phyloP scores from a whole-genome alignment of 257 asterid species.

The Asclepias syriaca region DNA sequence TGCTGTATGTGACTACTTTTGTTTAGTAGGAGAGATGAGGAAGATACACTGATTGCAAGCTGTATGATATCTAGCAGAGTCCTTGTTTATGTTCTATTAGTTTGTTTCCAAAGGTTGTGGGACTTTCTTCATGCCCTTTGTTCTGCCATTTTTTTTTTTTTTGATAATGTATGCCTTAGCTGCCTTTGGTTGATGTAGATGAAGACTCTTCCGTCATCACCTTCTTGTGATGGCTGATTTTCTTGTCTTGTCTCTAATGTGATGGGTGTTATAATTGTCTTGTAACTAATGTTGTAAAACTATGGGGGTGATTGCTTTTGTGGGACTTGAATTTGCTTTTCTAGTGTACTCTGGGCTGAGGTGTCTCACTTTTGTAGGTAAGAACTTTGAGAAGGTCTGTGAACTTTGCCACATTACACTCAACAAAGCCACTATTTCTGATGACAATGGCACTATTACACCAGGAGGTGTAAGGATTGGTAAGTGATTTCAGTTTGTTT shows the following conservation, averaged over 20 bases:
- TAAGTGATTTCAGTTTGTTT: conserved; percentile 27
- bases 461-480: conserved; percentile 90
- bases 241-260: background rate
- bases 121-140: background rate
- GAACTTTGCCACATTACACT: conserved; percentile 74
- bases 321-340: background rate
- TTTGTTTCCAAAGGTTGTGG: background rate
- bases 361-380: conserved; percentile 35
- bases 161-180: background rate
- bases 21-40: background rate
- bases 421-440: conserved; percentile 66
- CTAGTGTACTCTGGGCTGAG: background rate
- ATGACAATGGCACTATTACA: conserved; percentile 67
- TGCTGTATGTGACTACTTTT: background rate
- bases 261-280: no score
- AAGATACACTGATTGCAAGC: background rate
- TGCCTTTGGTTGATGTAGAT: background rate
- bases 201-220: background rate
- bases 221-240: background rate
- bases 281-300: background rate
- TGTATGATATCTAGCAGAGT: background rate
- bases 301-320: background rate
- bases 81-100: background rate
- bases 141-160: background rate
- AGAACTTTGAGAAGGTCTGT: conserved; percentile 74